phyloP scores from a whole-genome alignment of 1,139 yeast genomes.

The Saccharomyces hybrid region DNA sequence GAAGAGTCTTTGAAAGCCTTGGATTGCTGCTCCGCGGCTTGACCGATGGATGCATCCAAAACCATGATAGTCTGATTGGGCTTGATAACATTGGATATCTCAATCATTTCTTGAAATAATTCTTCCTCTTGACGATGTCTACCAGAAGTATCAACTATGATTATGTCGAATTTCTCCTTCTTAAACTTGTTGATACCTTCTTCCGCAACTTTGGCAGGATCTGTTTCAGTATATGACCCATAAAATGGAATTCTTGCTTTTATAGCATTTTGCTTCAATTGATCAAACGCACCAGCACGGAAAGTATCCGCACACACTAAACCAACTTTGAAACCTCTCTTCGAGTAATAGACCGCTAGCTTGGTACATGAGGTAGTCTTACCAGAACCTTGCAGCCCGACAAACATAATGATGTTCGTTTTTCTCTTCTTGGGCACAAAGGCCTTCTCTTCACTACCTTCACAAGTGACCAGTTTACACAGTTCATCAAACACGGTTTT shows the following conservation, averaged over 20 bases:
- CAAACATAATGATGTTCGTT: conserved; percentile 83
- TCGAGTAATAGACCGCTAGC: conserved; percentile 87
- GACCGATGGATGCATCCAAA: conserved; percentile 95
- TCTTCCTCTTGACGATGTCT: conserved; percentile 94
- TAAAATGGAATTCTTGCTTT: conserved; percentile 90
- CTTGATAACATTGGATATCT: conserved; percentile 74
- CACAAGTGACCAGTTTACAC: conserved; percentile 71
- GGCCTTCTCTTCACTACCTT: conserved; percentile 47
- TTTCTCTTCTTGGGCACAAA: conserved; percentile 82
- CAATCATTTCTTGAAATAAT: conserved; percentile 89
- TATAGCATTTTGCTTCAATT: conserved; percentile 92
- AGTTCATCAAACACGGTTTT: conserved; percentile 92
- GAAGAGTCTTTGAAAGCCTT: conserved; percentile 89
- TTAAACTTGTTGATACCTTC: conserved; percentile 92
- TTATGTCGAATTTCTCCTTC: conserved; percentile 84
- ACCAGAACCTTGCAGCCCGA: conserved; percentile 98
- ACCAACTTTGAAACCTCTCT: conserved; percentile 91
- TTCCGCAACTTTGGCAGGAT: conserved; percentile 84
- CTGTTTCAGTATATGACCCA: conserved; percentile 93
- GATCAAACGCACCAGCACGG: conserved; percentile 99
- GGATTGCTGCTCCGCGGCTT: conserved; percentile 95
- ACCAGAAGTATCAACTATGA: conserved; percentile 96
- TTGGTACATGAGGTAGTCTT: conserved; percentile 97
- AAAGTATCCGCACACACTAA: conserved; percentile 98
- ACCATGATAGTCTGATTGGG: conserved; percentile 98